phyloP scores from a whole-genome alignment of 208 protist genomes.

The Entamoeba invadens region DNA sequence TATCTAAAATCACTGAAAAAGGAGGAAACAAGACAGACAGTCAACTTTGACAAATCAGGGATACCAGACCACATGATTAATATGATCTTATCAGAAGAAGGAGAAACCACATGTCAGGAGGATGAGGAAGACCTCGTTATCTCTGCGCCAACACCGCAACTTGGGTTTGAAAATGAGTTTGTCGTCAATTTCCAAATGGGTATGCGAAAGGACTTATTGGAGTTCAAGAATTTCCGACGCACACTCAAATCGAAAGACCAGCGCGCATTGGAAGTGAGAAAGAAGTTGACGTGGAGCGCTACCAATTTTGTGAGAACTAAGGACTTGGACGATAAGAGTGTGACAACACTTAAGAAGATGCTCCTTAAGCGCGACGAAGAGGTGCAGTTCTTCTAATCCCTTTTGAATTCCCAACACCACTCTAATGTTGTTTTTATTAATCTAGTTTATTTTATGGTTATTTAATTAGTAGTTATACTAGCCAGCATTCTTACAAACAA shows the following conservation, averaged over 20 bases:
- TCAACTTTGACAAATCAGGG: neutral
- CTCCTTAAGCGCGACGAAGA: neutral
- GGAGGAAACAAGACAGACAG: neutral
- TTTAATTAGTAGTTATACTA: too few species aligned
- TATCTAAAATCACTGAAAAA: neutral
- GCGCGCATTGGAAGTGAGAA: neutral
- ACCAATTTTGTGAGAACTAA: neutral
- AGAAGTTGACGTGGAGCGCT: neutral
- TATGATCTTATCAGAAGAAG: neutral
- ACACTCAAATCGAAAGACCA: neutral
- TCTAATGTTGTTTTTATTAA: too few species aligned
- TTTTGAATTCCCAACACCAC: too few species aligned
- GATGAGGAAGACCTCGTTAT: neutral
- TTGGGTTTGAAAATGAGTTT: neutral
- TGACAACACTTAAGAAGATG: neutral
- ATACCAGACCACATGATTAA: neutral
- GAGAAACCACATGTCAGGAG: too few species aligned
- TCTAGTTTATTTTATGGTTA: too few species aligned
- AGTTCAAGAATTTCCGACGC: neutral
- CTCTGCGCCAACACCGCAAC: neutral
- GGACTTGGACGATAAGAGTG: neutral
- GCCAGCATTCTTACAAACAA: too few species aligned
- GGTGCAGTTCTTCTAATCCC: too few species aligned
- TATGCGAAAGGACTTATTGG: neutral
- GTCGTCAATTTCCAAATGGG: neutral